phyloP scores from a whole-genome alignment of 2,329 filamentous ascomycete genomes.

The Periconia digitata region DNA sequence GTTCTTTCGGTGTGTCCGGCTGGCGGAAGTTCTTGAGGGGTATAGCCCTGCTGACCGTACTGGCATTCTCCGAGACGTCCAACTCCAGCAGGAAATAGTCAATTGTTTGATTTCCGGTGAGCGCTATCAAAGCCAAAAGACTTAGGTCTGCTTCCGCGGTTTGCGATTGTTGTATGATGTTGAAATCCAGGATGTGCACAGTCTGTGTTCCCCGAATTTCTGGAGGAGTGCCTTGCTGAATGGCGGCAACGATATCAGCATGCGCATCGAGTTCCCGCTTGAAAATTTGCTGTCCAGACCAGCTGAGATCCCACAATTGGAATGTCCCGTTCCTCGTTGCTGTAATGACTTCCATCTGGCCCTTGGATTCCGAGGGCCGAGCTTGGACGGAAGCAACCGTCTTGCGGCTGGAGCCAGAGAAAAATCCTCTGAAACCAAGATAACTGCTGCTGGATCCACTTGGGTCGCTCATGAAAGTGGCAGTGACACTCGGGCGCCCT shows the following conservation, averaged over 20 bases:
- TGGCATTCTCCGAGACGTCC: constrained; percentile 57
- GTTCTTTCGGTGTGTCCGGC: constrained; percentile 38
- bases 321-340: constrained; percentile 76
- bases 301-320: constrained; percentile 85
- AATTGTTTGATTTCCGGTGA: constrained; percentile 34
- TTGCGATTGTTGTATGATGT: constrained; percentile 55
- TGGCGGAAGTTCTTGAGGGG: constrained; percentile 59
- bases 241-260: constrained; percentile 62
- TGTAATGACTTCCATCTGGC: constrained; percentile 82
- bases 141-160: constrained; percentile 36
- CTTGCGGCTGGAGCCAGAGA: constrained; percentile 70
- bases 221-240: constrained; percentile 58
- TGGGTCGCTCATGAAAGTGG: constrained; percentile 70
- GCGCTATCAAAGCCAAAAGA: constrained; percentile 36
- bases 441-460: constrained; percentile 67
- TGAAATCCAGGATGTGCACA: constrained; percentile 78
- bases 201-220: constrained; percentile 55
- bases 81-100: constrained; percentile 78
- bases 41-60: constrained; percentile 66
- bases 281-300: constrained; percentile 78
- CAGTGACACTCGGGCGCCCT: constrained; percentile 77
- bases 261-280: constrained; percentile 72
- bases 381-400: constrained; percentile 80
- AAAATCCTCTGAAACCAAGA: constrained; percentile 75
- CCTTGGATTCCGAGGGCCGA: constrained; percentile 69